Percentiles rank a stretch among this genome's conserved stretches.
phyloP scores from a whole-genome alignment of 2,329 filamentous ascomycete species.

The Coniochaeta sp. region DNA sequence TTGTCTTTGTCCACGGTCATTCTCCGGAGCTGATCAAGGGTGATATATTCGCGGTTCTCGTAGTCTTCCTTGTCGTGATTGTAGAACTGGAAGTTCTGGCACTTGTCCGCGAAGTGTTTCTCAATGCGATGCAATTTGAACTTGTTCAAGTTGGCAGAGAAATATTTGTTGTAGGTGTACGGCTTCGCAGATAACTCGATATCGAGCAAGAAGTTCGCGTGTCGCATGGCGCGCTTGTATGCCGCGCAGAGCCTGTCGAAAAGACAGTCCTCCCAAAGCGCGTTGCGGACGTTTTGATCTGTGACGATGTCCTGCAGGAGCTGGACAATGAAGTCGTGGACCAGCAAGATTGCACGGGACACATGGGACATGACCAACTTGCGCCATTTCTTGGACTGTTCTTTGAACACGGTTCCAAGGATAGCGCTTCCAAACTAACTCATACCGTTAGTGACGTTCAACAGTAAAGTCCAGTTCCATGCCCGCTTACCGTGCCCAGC shows the following conservation, averaged over 20 bases:
- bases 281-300: slow-evolving; percentile 30
- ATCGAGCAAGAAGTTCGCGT: slow-evolving; percentile 41
- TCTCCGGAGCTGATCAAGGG: neutral
- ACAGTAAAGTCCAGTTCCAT: too few relatives aligned
- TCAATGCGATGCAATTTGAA: slow-evolving; percentile 12
- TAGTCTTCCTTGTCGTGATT: too few relatives aligned
- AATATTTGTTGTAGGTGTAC: slow-evolving; percentile 44
- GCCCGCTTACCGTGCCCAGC: slow-evolving; percentile 43
- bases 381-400: slow-evolving; percentile 48
- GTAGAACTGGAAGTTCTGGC: too few relatives aligned
- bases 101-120: too few relatives aligned
- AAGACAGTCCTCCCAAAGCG: slow-evolving; percentile 36
- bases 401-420: slow-evolving; percentile 37
- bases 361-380: slow-evolving; percentile 39
- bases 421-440: slow-evolving; percentile 29
- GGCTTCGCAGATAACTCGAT: slow-evolving; percentile 39
- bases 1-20: slow-evolving; percentile 10
- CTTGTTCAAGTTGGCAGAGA: slow-evolving; percentile 30
- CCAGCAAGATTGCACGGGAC: slow-evolving; percentile 38
- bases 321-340: slow-evolving; percentile 43
- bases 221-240: slow-evolving; percentile 40
- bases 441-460: too few relatives aligned
- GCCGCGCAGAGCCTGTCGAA: slow-evolving; percentile 32
- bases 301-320: slow-evolving; percentile 29
- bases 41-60: too few relatives aligned